Percentiles rank a stretch among this genome's conserved stretches.
phyloP scores from a whole-genome alignment of 352 stramenopile genomes.

The Phytophthora niederhauseri region DNA sequence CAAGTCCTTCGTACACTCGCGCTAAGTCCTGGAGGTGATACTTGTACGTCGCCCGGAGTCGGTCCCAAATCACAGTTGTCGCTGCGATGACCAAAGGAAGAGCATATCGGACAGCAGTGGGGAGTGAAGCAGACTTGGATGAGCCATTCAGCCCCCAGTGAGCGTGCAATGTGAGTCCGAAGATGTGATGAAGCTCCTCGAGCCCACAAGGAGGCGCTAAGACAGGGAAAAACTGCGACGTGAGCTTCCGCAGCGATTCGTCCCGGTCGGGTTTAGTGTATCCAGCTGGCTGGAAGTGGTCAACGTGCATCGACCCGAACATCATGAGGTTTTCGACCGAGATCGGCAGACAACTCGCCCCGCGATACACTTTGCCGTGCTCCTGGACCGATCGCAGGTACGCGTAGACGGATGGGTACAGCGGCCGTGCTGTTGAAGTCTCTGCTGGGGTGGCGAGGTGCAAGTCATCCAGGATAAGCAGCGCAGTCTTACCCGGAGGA shows the following conservation, averaged over 20 bases:
- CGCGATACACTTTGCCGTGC: conserved; percentile 32
- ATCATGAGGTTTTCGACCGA: conserved; percentile 46
- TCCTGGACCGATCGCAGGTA: conserved; percentile 48
- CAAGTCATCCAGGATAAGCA: conserved; percentile 64
- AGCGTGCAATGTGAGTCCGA: conserved; percentile 24
- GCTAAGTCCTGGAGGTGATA: conserved; percentile 61
- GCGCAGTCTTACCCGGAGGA: conserved; percentile 54
- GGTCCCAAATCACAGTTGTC: conserved; percentile 63
- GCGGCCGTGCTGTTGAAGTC: background rate
- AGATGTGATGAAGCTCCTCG: conserved; percentile 45
- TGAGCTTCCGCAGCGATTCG: conserved; percentile 28
- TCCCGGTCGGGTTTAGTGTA: background rate
- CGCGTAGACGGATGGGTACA: conserved; percentile 28
- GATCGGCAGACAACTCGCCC: conserved; percentile 19
- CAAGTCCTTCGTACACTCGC: conserved; percentile 56
- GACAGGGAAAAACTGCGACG: conserved; percentile 42
- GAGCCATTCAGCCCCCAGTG: conserved; percentile 10
- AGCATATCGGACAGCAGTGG: conserved; percentile 21
- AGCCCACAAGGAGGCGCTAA: conserved; percentile 26
- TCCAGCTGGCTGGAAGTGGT: background rate
- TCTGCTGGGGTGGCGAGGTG: conserved; percentile 34
- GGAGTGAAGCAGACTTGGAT: conserved; percentile 14
- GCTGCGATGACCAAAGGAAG: conserved; percentile 42
- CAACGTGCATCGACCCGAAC: conserved; percentile 33
- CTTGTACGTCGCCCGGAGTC: conserved; percentile 28